Percentiles rank a stretch among this genome's conserved stretches.
Evolutionary conservation across 2,329 filamentous ascomycete species (phyloP).

Genomic region (Sarocladium strictum): DNA sequence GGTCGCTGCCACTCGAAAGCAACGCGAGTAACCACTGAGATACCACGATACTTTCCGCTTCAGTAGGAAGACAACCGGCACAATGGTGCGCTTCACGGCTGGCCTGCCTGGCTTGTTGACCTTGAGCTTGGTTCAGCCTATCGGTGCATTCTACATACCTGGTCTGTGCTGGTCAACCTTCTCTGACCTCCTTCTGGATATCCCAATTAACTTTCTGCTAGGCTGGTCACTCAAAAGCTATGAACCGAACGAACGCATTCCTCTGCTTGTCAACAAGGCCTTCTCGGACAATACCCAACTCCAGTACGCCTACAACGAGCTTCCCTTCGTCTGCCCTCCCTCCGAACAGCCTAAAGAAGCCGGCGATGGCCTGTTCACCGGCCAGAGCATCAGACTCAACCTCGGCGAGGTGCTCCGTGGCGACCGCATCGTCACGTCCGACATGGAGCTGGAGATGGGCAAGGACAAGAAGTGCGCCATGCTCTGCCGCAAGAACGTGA

Average conservation of each 20-base stretch:
- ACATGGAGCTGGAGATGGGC: slow-evolving; percentile 74
- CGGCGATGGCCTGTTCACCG: slow-evolving; percentile 63
- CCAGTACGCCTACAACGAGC: slow-evolving; percentile 86
- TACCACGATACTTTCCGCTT: not conserved
- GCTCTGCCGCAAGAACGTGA: slow-evolving; percentile 65
- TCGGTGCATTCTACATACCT: slow-evolving; percentile 76
- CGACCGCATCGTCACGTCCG: slow-evolving; percentile 77
- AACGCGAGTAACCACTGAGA: too few relatives aligned
- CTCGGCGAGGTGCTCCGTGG: slow-evolving; percentile 82
- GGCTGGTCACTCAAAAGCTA: slow-evolving; percentile 84
- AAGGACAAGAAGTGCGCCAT: slow-evolving; percentile 67
- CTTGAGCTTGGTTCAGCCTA: slow-evolving; percentile 29
- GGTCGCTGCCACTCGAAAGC: too few relatives aligned
- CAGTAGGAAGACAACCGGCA: not conserved
- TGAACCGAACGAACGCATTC: slow-evolving; percentile 67
- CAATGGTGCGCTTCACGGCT: slow-evolving; percentile 21
- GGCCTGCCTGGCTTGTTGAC: slow-evolving; percentile 34
- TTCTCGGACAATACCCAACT: slow-evolving; percentile 85
- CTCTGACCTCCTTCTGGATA: not conserved
- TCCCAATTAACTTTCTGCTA: slow-evolving; percentile 18
- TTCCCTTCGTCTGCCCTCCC: slow-evolving; percentile 80
- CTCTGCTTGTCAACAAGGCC: slow-evolving; percentile 86
- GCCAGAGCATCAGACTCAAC: slow-evolving; percentile 74
- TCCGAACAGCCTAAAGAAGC: slow-evolving; percentile 56
- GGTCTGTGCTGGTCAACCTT: slow-evolving; percentile 45